Evolutionary conservation across 1,139 yeast species (phyloP), one percentile per base, ranked within the genome.

Genomic region (Debaryomyces fabryi): DNA sequence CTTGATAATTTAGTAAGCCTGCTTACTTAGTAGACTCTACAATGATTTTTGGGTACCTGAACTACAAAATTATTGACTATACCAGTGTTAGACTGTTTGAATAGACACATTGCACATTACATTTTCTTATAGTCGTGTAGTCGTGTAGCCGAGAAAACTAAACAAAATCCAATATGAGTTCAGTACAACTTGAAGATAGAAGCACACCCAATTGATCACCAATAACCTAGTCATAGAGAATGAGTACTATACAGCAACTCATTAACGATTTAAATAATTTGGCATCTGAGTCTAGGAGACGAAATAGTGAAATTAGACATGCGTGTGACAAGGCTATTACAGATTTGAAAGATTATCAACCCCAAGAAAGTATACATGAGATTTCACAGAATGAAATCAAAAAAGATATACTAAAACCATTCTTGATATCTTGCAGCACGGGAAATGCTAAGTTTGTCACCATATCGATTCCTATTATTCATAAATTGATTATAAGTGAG

Each of bases 381-480:
- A 33, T 41, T 33, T 21, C 32, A 21, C 16, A 20, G n/a, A 49
- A 45, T n/a, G 62, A 57, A 5, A 52, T 57, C 38, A 71, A 78
- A 51, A 72, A 82, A 0, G 81, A 79, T 36, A 78, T 90, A 52
- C 75, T 85, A 6, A 69, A 74, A 2, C 97, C 98, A 0, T 86
- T 90, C 53, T 66, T 88, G 15, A 63, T 84, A 39, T 86, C 96
- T 0, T 86, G 96, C 58, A 78, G 83, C 18, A 79, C 93, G 0
- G 81, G 88, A 43, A 88, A 87, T 63, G 85, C 86, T 9, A 89
- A 89, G 62, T 77, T 88, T 54, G 83, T 86, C 34, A 77, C 88
- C 2, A 74, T 85, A 9, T 84, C 97, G 0, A 74, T 91, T 43
- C 91, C 87, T 50, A 79, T 88, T 37, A 67, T 90, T 16, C 86